Percentiles rank a stretch among this genome's conserved stretches.
Evolutionary conservation across 306 rosid genomes (phyloP).

Genomic region (Lithocarpus polystachyus): DNA sequence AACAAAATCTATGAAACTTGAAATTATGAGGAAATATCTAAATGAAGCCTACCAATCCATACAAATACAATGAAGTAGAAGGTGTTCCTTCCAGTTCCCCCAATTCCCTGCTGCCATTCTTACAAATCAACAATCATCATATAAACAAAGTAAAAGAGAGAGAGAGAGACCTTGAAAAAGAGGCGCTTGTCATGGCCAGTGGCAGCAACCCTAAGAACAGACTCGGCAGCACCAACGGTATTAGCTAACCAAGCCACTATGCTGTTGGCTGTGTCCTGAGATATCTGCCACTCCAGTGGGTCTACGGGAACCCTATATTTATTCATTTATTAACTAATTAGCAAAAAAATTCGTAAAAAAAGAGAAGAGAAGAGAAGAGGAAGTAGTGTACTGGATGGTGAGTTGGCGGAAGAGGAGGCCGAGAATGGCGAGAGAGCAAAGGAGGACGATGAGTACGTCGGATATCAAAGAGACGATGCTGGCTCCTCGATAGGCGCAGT

Average conservation of each 20-base stretch:
- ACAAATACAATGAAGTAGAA: no score
- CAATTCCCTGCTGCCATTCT: no score
- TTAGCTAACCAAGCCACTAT: slow-evolving; percentile 79
- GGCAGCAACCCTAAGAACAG: slow-evolving; percentile 94
- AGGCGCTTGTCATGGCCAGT: slow-evolving; percentile 96
- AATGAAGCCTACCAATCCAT: no score
- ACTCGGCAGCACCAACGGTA: slow-evolving; percentile 88
- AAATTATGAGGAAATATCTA: no score
- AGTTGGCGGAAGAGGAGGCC: slow-evolving; percentile 91
- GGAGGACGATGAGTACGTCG: slow-evolving; percentile 88
- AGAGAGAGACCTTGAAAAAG: slow-evolving; percentile 55
- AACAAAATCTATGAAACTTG: no score
- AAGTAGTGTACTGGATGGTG: slow-evolving; percentile 48
- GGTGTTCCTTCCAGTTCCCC: no score
- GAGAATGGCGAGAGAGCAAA: slow-evolving; percentile 93
- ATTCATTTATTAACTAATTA: no score
- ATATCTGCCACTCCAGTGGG: slow-evolving; percentile 95
- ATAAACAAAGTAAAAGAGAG: no score
- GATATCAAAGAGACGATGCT: slow-evolving; percentile 69
- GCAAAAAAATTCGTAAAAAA: neutral
- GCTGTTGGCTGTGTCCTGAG: slow-evolving; percentile 81
- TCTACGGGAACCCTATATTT: slow-evolving; percentile 77
- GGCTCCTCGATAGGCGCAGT: slow-evolving; percentile 76
- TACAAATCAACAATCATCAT: no score
- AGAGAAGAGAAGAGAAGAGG: neutral